Conservation (phyloP, 768 basidiomycete species). For the Baorangia bicolor region DNA sequence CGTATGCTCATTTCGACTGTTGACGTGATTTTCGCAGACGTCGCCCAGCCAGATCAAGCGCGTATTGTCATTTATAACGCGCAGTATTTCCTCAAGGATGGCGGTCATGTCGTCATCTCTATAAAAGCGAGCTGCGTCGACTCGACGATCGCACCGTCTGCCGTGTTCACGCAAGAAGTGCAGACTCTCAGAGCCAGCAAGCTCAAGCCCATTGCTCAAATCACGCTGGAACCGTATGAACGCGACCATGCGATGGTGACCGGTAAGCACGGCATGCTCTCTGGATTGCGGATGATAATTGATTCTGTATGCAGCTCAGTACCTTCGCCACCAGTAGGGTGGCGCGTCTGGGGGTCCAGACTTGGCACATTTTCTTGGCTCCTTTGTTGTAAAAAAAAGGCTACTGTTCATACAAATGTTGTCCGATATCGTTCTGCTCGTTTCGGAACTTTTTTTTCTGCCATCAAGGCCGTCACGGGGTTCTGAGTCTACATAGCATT, state of each 20-base stretch:
- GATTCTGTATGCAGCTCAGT: conserved; percentile 37
- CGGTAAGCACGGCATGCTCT: conserved; percentile 42
- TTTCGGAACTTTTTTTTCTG: background rate
- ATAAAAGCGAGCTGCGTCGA: conserved; percentile 99
- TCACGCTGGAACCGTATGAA: conserved; percentile 92
- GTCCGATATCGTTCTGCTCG: conserved; percentile 14
- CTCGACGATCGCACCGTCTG: conserved; percentile 88
- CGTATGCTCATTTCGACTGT: conserved; percentile 95
- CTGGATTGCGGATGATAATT: background rate
- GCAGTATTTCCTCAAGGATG: conserved; percentile 92
- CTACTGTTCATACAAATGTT: conserved; percentile 18
- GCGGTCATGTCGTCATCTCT: conserved; percentile 90
- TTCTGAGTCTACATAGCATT: background rate
- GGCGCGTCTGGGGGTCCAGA: background rate
- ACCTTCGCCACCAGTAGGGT: conserved; percentile 43
- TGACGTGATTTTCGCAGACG: conserved; percentile 97
- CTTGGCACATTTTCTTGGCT: background rate
- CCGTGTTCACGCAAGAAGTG: conserved; percentile 87
- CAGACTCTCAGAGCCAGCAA: conserved; percentile 71
- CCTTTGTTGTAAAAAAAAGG: conserved; percentile 15
- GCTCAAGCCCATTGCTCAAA: conserved; percentile 94
- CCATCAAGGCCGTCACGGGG: background rate
- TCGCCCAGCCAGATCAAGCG: conserved; percentile 98
- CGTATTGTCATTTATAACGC: conserved; percentile 95
- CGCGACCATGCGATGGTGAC: conserved; percentile 90